These are phyloP conservation scores for Magnolia changhungtana DNA, from an alignment of 164 flowering plant species.

Conservation along the genomic window DNA sequence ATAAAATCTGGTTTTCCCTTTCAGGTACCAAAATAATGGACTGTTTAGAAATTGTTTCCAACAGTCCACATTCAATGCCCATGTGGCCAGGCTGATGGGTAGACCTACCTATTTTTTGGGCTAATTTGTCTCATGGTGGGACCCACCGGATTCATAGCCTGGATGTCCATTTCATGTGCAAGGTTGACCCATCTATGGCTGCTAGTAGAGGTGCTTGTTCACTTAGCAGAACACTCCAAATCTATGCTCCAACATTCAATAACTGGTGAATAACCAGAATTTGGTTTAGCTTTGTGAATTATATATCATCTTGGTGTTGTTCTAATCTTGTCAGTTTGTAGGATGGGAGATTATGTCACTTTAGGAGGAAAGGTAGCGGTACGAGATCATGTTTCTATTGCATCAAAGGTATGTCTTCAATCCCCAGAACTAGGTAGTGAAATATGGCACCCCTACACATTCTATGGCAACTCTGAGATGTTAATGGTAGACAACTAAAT, in stretches of 20 bases:
- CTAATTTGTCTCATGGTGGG: neutral
- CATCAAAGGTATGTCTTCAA: constrained; percentile 55
- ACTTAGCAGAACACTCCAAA: too few species aligned
- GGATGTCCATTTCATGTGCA: neutral
- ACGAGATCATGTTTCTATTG: constrained; percentile 81
- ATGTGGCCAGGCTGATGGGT: neutral
- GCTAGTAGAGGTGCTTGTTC: neutral
- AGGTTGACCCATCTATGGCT: neutral
- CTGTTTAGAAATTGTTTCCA: too few species aligned
- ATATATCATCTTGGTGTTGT: neutral
- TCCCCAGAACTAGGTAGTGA: neutral
- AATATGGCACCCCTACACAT: too few species aligned
- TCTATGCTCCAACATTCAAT: neutral
- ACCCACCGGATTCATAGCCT: neutral
- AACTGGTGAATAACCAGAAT: neutral
- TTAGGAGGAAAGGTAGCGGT: constrained; percentile 84
- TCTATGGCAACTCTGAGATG: too few species aligned
- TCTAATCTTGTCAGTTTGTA: constrained; percentile 20
- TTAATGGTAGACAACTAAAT: too few species aligned
- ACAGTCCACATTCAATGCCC: too few species aligned
- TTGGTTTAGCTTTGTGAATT: neutral
- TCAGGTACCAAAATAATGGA: too few species aligned
- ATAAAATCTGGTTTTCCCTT: too few species aligned
- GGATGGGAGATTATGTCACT: constrained; percentile 79
- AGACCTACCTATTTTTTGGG: neutral